Evolutionary conservation across 169 alveolate species (phyloP), one percentile per base, ranked within the genome.

Genomic region (Cryptosporidium meleagridis): DNA sequence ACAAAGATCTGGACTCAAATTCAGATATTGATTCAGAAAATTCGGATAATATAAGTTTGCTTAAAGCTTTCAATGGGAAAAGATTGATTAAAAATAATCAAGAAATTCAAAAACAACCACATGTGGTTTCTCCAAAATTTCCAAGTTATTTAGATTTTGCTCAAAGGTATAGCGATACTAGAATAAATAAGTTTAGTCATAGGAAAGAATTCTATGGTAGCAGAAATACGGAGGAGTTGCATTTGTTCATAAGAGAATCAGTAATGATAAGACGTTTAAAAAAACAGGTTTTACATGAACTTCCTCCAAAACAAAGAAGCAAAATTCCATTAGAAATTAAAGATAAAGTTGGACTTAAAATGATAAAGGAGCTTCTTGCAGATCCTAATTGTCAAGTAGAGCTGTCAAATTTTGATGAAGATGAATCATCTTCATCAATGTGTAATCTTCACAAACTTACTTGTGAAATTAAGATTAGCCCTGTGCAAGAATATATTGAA

Each of bases 191-290:
- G 72, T 95, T 87, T 87, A 94, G 94, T 21, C 92, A 92, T 21
- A 87, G 92, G 33, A 87, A 93, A 53, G 95, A 91, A 45, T 95
- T 94, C 87, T 92, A 91, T 21, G 97, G 97, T 10, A 92, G 95
- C 31, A 94, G 95, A 70, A 97, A 95, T 69, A 80, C 96, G 16
- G 93, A 87, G 37, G 98, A 96, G 70, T 92, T 96, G 65, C 97
- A 96, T 89, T 73, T 86, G 84, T 95, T 95, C 75, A 71, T 94
- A 65, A 92, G 93, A 14, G 87, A 92, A 21, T 94, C 96, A 16
- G 95, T 97, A 37, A 97, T 97, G 99, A 97, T 97, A 9, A 92
- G 99, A 73, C 92, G 99, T 51, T 96, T 97, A 58, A 97, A 98
- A 95, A 94, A 95, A 69, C 97, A 97, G 80, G 99, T 98, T 58